Evolutionary conservation across 176 grass and related monocot species (phyloP).

Genomic region (Puya raimondii): DNA sequence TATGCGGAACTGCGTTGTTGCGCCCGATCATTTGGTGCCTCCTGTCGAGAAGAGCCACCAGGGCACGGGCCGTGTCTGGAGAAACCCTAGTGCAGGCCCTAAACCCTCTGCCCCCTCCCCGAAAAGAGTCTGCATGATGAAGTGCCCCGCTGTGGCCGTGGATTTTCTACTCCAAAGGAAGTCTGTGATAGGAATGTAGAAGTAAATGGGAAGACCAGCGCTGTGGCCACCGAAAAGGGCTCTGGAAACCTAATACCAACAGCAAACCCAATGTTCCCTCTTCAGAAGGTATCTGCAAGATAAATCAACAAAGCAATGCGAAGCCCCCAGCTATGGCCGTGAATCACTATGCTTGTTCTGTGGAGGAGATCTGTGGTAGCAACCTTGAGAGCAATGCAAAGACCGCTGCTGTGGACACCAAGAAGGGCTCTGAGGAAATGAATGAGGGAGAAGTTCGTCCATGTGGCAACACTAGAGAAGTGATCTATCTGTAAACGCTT

Average conservation of each 20-base stretch:
- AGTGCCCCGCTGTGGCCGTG: too few species aligned
- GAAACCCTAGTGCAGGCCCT: conserved; percentile 34
- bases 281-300: too few species aligned
- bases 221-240: too few species aligned
- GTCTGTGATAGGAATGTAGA: too few species aligned
- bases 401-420: not conserved
- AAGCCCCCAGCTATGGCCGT: not conserved
- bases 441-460: not conserved
- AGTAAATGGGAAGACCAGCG: too few species aligned
- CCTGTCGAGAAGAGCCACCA: conserved; percentile 8
- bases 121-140: too few species aligned
- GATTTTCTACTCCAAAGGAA: too few species aligned
- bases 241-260: too few species aligned
- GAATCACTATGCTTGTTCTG: not conserved
- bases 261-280: too few species aligned
- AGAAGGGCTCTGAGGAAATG: not conserved
- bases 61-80: conserved; percentile 41
- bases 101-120: conserved; percentile 6
- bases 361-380: not conserved
- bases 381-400: not conserved
- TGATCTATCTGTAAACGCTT: not conserved
- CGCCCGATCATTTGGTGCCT: conserved; percentile 1
- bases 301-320: not conserved
- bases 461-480: not conserved
- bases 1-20: not conserved